These are phyloP conservation scores for Podospora bellae-mahoneyi DNA, from an alignment of 495 filamentous ascomycete species.

Conservation along the genomic window DNA sequence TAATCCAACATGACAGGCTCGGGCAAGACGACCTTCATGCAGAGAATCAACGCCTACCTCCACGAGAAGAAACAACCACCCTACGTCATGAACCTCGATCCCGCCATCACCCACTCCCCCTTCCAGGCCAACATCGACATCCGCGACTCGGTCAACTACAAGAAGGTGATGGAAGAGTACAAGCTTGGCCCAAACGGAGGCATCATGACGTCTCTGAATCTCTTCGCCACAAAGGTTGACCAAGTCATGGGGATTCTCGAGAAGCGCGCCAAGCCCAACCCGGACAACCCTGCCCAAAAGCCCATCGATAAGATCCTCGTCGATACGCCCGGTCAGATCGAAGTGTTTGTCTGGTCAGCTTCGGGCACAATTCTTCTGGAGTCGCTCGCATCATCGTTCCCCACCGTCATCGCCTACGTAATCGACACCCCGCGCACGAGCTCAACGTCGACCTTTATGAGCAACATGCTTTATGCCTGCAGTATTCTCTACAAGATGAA, in stretches of 20 bases:
- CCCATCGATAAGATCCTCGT: conserved; percentile 81
- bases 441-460: conserved; percentile 96
- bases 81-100: conserved; percentile 97
- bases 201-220: conserved; percentile 92
- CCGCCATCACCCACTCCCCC: conserved; percentile 90
- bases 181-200: conserved; percentile 96
- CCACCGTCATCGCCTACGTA: conserved; percentile 93
- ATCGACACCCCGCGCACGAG: conserved; percentile 93
- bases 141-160: conserved; percentile 97
- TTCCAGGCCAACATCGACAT: conserved; percentile 99
- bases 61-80: conserved; percentile 70
- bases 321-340: conserved; percentile 96
- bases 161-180: conserved; percentile 99
- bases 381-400: conserved; percentile 86
- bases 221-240: conserved; percentile 96
- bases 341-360: conserved; percentile 97
- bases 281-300: conserved; percentile 56
- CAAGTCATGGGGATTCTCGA: conserved; percentile 87
- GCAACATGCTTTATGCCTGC: conserved; percentile 98
- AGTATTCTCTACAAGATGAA: conserved; percentile 98
- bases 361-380: conserved; percentile 91
- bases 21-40: conserved; percentile 99
- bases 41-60: conserved; percentile 87
- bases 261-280: conserved; percentile 71
- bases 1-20: conserved; percentile 55